Conservation (phyloP, 345 rosid species). For the Citrus glauca region DNA sequence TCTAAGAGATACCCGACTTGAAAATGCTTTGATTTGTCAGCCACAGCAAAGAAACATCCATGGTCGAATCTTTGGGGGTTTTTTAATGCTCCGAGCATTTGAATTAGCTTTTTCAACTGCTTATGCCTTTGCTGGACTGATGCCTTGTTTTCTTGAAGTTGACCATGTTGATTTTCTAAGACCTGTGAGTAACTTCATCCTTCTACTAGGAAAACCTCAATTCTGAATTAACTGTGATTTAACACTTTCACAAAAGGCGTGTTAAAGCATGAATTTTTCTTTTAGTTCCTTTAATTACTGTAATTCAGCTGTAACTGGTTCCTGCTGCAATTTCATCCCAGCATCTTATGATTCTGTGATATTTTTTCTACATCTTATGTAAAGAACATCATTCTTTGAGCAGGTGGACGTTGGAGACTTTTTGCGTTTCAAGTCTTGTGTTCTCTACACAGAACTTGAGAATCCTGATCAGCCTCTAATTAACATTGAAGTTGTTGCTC, state of each 20-base stretch:
- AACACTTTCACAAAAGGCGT: not conserved
- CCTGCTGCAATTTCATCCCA: not conserved
- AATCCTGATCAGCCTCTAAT: constrained; percentile 68
- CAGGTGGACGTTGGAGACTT: constrained; percentile 90
- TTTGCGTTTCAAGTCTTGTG: constrained; percentile 74
- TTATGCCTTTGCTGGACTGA: constrained; percentile 78
- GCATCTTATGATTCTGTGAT: not conserved
- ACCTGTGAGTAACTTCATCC: constrained; percentile 52
- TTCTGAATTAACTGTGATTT: not conserved
- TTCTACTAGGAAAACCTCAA: not conserved
- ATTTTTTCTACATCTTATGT: not conserved
- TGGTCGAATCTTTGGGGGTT: constrained; percentile 78
- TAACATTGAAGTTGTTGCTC: constrained; percentile 88
- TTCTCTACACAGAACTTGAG: constrained; percentile 67
- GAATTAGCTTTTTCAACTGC: constrained; percentile 88
- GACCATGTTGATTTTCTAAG: constrained; percentile 86
- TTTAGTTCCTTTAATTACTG: not conserved
- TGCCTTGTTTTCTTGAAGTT: constrained; percentile 77
- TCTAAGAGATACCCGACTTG: constrained; percentile 62
- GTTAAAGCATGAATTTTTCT: not conserved
- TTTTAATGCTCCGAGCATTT: constrained; percentile 79
- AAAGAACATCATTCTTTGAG: not conserved
- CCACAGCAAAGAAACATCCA: constrained; percentile 88
- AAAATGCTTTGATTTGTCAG: constrained; percentile 71
- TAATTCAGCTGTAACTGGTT: not conserved